phyloP scores from a whole-genome alignment of 257 asterid genomes.

The Marsdenia floribunda region DNA sequence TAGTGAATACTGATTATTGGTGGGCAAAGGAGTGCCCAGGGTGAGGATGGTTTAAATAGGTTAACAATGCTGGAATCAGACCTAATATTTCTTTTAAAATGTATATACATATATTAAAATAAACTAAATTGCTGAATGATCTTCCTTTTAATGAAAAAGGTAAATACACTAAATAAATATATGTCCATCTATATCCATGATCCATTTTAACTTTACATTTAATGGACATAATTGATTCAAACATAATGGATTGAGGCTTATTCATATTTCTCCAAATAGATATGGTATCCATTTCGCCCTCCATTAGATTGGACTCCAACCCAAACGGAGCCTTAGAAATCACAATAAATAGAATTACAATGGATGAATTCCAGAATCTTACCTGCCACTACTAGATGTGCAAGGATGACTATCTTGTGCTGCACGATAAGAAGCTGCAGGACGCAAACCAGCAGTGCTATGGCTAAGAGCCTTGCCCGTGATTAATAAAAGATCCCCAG shows the following conservation, averaged over 20 bases:
- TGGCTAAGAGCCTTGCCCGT: constrained; percentile 98
- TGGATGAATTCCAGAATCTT: constrained; percentile 17
- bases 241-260: not conserved
- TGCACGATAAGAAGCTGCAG: constrained; percentile 66
- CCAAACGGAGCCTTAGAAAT: constrained; percentile 1
- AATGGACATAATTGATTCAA: not conserved
- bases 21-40: no score
- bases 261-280: not conserved
- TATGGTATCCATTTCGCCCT: not conserved
- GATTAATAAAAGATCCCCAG: constrained; percentile 78
- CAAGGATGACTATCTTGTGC: constrained; percentile 42
- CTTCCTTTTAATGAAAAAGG: not conserved
- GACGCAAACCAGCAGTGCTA: constrained; percentile 85
- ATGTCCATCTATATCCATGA: not conserved
- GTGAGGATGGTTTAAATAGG: not conserved
- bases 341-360: constrained; percentile 16
- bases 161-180: not conserved
- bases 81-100: not conserved
- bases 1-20: no score
- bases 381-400: constrained; percentile 66
- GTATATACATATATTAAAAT: not conserved
- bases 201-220: not conserved
- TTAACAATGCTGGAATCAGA: not conserved
- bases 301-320: not conserved
- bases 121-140: not conserved